These are phyloP conservation scores for Yamadazyma sp. DNA, from an alignment of 1,139 yeast genomes.

Conservation along the genomic window DNA sequence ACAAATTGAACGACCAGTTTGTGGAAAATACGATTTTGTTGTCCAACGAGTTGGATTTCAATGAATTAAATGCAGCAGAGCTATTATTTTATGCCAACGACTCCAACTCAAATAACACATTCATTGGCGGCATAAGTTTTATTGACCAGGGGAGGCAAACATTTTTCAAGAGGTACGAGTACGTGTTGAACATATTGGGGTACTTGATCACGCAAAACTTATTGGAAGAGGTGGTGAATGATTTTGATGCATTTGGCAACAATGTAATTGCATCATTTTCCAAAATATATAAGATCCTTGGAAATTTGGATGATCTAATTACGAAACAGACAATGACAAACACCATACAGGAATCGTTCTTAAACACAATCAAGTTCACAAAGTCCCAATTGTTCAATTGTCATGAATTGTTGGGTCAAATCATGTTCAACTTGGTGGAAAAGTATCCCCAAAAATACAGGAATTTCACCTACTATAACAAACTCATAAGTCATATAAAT, in stretches of 20 bases:
- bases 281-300: conserved; percentile 54
- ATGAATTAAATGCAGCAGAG: conserved; percentile 39
- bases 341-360: conserved; percentile 47
- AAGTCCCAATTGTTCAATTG: conserved; percentile 61
- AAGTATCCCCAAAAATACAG: conserved; percentile 34
- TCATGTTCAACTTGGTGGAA: conserved; percentile 52
- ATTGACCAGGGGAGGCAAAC: conserved; percentile 71
- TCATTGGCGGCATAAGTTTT: conserved; percentile 49
- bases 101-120: conserved; percentile 28
- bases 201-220: conserved; percentile 45
- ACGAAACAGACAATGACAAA: conserved; percentile 59
- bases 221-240: conserved; percentile 22
- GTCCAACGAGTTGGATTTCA: conserved; percentile 40
- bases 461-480: conserved; percentile 32
- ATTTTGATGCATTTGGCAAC: conserved; percentile 26
- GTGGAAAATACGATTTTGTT: conserved; percentile 60
- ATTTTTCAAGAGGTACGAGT: conserved; percentile 68
- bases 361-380: conserved; percentile 56
- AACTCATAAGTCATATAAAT: conserved; percentile 29
- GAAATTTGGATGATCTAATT: conserved; percentile 58
- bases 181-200: conserved; percentile 68
- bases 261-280: conserved; percentile 54
- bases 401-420: conserved; percentile 72
- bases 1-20: conserved; percentile 61
- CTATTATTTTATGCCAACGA: conserved; percentile 39